A percentile compares a stretch with the other conserved stretches of the same genome.
These are phyloP conservation scores for Tilletia setariae DNA, from an alignment of 1,284 basidiomycete genomes.

Conservation along the genomic window DNA sequence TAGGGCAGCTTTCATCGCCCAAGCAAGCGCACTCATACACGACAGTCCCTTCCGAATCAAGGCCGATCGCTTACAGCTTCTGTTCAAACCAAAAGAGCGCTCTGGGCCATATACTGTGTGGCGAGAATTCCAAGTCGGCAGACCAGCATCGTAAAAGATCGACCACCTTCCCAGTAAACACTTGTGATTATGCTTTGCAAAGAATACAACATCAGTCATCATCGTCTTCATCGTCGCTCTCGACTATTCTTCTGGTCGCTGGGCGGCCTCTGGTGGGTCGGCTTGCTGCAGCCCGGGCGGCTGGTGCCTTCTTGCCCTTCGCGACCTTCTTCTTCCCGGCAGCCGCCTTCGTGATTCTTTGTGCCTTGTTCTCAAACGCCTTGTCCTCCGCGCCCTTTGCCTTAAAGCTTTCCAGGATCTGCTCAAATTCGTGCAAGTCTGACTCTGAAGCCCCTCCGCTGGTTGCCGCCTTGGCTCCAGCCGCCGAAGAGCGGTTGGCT, in stretches of 20 bases:
- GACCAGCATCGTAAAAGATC: not conserved
- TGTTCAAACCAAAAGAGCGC: not conserved
- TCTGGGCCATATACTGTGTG: not conserved
- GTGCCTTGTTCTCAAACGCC: conserved; percentile 59
- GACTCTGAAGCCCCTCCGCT: conserved; percentile 22
- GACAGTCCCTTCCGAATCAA: too few species aligned
- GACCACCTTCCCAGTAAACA: not conserved
- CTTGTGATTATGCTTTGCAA: not conserved
- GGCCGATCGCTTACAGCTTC: not conserved
- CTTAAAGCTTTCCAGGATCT: conserved; percentile 79
- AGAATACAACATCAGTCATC: conserved; percentile 12
- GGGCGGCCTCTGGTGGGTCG: not conserved
- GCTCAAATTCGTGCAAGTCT: conserved; percentile 50
- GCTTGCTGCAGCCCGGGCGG: not conserved
- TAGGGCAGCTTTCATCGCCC: not conserved
- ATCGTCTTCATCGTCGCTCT: not conserved
- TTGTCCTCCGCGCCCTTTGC: conserved; percentile 85
- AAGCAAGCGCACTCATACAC: not conserved
- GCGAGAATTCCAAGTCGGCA: not conserved
- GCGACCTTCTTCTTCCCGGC: not conserved
- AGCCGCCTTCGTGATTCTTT: not conserved
- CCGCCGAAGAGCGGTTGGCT: conserved; percentile 22
- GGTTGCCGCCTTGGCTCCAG: conserved; percentile 17
- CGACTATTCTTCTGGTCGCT: not conserved
- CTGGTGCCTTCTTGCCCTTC: not conserved